A percentile compares a stretch with the other conserved stretches of the same genome.
Conservation (phyloP, 1,139 yeast species). For the Hanseniaspora sp. region DNA sequence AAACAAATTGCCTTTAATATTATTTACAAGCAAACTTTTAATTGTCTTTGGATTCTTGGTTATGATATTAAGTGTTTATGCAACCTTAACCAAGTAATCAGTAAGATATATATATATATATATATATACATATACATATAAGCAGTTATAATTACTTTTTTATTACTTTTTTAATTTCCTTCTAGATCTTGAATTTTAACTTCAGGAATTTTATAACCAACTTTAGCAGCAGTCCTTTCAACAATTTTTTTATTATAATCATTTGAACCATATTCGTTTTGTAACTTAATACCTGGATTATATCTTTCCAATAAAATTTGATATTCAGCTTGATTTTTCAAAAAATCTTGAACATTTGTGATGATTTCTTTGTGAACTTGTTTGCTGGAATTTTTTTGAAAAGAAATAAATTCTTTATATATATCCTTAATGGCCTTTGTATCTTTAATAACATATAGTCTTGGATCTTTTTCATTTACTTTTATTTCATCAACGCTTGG, state of each 20-base stretch:
- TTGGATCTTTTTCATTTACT: constrained; percentile 3
- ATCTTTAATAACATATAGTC: constrained; percentile 23
- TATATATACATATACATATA: too few relatives aligned
- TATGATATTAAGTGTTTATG: constrained; percentile 65
- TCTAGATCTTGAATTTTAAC: constrained; percentile 3
- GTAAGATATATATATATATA: neutral
- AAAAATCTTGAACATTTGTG: constrained; percentile 34
- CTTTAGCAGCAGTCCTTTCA: constrained; percentile 67
- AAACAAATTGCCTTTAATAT: neutral
- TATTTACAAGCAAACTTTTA: constrained; percentile 41
- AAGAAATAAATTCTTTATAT: constrained; percentile 17
- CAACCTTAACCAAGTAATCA: constrained; percentile 37
- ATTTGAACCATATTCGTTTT: constrained; percentile 37
- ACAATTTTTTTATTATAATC: constrained; percentile 43
- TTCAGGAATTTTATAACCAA: constrained; percentile 59
- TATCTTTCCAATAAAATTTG: constrained; percentile 72
- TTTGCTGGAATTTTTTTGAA: constrained; percentile 24
- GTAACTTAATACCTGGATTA: constrained; percentile 71
- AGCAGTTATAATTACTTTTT: too few relatives aligned
- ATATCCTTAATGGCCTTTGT: constrained; percentile 20
- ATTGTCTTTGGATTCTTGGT: constrained; percentile 64
- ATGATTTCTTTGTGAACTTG: neutral
- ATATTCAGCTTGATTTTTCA: constrained; percentile 65
- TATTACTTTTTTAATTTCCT: too few relatives aligned
- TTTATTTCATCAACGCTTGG: constrained; percentile 8